Base-by-base conservation (phyloP, 2,329 filamentous ascomycete genomes). In the Fusarium virguliforme region DNA sequence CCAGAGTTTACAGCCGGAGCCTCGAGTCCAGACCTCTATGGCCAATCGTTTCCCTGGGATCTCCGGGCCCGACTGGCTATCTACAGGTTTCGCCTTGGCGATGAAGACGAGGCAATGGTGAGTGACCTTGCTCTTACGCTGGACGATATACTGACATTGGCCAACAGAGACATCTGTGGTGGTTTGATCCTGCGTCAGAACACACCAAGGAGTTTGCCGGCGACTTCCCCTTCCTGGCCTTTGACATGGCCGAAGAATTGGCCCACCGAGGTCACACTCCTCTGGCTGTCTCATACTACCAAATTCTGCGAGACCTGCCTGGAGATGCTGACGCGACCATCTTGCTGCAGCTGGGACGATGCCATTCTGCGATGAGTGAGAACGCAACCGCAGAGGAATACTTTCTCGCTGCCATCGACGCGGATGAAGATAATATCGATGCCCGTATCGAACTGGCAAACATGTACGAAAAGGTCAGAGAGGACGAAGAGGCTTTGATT, bases 11-110 rank as follows among this genome's bases (percentile, higher is more conserved):
- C 85, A 8, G 83, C 86, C 5, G 85, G 82, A 4, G 81, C 80
- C 48, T 89, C 89, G 77, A 83, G 86, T 1, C 76, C 81, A 4
- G 83, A 86, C 6, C 83, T 86, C 0, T 97, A 97, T 78, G 94
- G 94, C 0, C 80, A 86, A 40, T 89, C 90, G 1, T 83, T 98
- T 40, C 95, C 95, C 0, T 80, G 95, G 6, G 94, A 98, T 72
- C 84, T 99, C 43, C 90, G 95, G 22, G 88, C 94, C 32, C 96
- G 95, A 77, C 83, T 99, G 69, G 95, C 93, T 4, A 83, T 95
- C 4, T 95, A 94, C 77, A 90, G 96, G n/a, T 82, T 97, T 37
- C 90, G 89, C 61, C 84, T 94, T 65, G 90, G 89, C 1, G 83
- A 91, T 28, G 83, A 88, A 24, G 83, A 89, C 13, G 95, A 98